These are phyloP conservation scores for Polymyxa betae DNA, from an alignment of 208 protist genomes.

Conservation along the genomic window DNA sequence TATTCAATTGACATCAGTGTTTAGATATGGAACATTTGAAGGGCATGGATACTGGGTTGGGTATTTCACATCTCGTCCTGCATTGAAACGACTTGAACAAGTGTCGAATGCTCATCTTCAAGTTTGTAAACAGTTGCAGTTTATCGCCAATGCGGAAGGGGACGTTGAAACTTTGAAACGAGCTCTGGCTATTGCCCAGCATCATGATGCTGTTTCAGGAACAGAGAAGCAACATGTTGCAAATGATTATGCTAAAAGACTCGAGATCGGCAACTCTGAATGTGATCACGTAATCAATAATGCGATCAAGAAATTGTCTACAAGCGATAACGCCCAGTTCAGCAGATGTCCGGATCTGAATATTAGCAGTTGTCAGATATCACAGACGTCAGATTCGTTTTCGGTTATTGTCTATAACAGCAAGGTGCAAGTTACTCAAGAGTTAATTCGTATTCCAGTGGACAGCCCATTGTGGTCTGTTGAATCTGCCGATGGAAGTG, in stretches of 20 bases:
- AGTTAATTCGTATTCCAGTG: neutral
- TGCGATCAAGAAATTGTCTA: neutral
- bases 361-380: neutral
- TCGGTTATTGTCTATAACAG: constrained; percentile 38
- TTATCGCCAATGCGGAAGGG: neutral
- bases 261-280: constrained; percentile 11
- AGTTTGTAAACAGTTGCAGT: constrained; percentile 41
- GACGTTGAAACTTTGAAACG: constrained; percentile 36
- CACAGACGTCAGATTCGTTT: neutral
- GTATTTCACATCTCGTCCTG: constrained; percentile 53
- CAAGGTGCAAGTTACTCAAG: neutral
- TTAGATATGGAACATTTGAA: neutral
- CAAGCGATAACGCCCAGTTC: neutral
- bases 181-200: constrained; percentile 24
- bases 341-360: neutral
- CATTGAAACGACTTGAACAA: constrained; percentile 44
- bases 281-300: neutral
- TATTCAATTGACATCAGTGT: neutral
- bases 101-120: constrained; percentile 32
- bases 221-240: constrained; percentile 45
- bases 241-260: constrained; percentile 54
- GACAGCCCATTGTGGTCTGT: neutral
- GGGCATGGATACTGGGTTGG: constrained; percentile 47
- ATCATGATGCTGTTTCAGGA: constrained; percentile 46
- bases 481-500: neutral